phyloP scores from a whole-genome alignment of 768 basidiomycete genomes.

The Phlebiopsis gigantea region DNA sequence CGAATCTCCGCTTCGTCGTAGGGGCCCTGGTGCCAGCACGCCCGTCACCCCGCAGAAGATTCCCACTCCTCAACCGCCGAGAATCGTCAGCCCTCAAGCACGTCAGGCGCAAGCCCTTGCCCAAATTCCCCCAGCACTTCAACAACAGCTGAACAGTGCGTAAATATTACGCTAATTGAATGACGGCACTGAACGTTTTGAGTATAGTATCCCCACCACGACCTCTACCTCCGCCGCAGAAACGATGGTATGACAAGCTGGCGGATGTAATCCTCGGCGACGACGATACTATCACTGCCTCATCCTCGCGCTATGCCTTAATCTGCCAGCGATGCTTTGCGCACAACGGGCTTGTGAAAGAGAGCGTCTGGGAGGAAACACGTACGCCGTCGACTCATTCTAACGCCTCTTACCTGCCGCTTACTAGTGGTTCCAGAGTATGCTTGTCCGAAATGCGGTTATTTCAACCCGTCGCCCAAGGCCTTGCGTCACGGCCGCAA shows the following conservation, averaged over 20 bases:
- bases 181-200: background rate
- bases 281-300: conserved; percentile 38
- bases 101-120: conserved; percentile 2
- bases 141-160: conserved; percentile 37
- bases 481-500: conserved; percentile 22
- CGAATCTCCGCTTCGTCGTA: conserved; percentile 34
- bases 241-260: conserved; percentile 83
- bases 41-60: conserved; percentile 17
- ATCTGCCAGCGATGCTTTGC: conserved; percentile 85
- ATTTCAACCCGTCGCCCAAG: conserved; percentile 61
- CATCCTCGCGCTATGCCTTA: conserved; percentile 64
- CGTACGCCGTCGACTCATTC: conserved; percentile 48
- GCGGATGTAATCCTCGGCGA: conserved; percentile 86
- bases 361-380: conserved; percentile 73
- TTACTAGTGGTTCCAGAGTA: conserved; percentile 55
- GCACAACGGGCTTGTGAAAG: conserved; percentile 86
- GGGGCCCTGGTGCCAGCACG: conserved; percentile 26
- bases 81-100: conserved; percentile 7
- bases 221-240: conserved; percentile 48
- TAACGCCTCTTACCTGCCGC: background rate
- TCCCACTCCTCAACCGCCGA: conserved; percentile 1
- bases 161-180: conserved; percentile 7
- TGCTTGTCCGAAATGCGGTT: conserved; percentile 78
- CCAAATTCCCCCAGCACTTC: conserved; percentile 21
- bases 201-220: conserved; percentile 32